These are phyloP conservation scores for Herpetospermum pedunculosum DNA, from an alignment of 306 rosid genomes.

Conservation along the genomic window DNA sequence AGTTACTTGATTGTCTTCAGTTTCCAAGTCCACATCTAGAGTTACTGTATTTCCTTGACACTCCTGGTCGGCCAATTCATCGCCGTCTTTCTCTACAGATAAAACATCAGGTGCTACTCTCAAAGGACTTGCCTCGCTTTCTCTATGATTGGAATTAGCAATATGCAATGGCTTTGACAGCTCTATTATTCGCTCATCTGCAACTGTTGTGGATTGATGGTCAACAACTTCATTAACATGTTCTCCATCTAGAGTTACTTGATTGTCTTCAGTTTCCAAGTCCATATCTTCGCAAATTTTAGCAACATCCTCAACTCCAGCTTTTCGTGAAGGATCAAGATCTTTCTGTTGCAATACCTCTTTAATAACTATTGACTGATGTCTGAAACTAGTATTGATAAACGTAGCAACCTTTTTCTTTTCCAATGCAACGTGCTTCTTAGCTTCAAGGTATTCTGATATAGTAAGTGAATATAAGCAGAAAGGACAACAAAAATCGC, in stretches of 20 bases:
- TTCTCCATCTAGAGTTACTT: conserved; percentile 17
- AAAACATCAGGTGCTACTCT: too few relatives aligned
- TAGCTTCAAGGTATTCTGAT: conserved; percentile 48
- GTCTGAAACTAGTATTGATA: conserved; percentile 16
- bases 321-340: conserved; percentile 10
- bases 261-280: conserved; percentile 17
- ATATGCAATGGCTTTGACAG: too few relatives aligned
- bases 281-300: conserved; percentile 18
- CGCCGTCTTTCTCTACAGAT: too few relatives aligned
- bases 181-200: too few relatives aligned
- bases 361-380: conserved; percentile 9
- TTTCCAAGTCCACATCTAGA: conserved; percentile 19
- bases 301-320: conserved; percentile 16
- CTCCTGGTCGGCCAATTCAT: too few relatives aligned
- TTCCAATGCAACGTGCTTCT: conserved; percentile 37
- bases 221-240: conserved; percentile 20
- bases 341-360: conserved; percentile 19
- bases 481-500: conserved; percentile 53
- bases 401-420: conserved; percentile 35
- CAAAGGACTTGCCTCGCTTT: too few relatives aligned
- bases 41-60: too few relatives aligned
- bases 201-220: conserved; percentile 4
- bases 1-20: conserved; percentile 18
- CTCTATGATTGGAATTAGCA: too few relatives aligned
- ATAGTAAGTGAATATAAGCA: conserved; percentile 44